Base-by-base conservation (phyloP, 1,139 yeast genomes). In the Taphrina betulina region DNA sequence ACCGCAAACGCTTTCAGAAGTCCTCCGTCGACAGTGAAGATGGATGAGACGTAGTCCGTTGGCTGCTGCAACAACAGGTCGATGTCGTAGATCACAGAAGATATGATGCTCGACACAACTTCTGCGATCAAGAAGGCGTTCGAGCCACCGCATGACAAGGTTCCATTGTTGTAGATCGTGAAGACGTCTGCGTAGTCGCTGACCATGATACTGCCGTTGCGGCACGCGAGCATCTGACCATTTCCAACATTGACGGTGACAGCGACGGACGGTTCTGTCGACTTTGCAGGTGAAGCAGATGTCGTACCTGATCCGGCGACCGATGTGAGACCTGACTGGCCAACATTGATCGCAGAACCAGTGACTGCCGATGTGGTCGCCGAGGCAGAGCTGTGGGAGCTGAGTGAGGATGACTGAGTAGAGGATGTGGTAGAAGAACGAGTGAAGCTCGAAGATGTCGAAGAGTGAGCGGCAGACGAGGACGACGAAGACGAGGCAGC, bases 161-260 rank as follows among this genome's bases (percentile, higher is more conserved):
- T 31, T 3, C 48, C 48, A 14, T 43, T 43, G 17, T 31, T 19
- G 28, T 43, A 43, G 7, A 43, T 43, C 17, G 48, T 43, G 17
- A 43, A 19, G 5, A 22, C 12, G 31, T 31, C 48, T 3, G 38
- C n/a, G 3, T 29, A 5, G 12, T 17, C 19, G 17, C 48, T 28
- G 16, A 43, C 28, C 12, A 43, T 14, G 4, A 43, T 36, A 5
- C 4, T 3, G 12, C 12, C 19, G 12, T n/a, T 29, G 5, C 19
- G 5, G 17, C 48, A 43, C n/a, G 48, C 29, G 5, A 43, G 19
- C 3, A 22, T 12, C 8, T 10, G 36, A 8, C 28, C 38, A 19
- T 10, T 8, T 8, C 38, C 38, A 3, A 31, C 2, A 7, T 29
- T 31, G 24, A 43, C n/a, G 4, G 48, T 43, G 12, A 43, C 38